Evolutionary conservation across 192 early-diverging fungal species (phyloP).

Genomic region (Pecoramyces ruminantium): DNA sequence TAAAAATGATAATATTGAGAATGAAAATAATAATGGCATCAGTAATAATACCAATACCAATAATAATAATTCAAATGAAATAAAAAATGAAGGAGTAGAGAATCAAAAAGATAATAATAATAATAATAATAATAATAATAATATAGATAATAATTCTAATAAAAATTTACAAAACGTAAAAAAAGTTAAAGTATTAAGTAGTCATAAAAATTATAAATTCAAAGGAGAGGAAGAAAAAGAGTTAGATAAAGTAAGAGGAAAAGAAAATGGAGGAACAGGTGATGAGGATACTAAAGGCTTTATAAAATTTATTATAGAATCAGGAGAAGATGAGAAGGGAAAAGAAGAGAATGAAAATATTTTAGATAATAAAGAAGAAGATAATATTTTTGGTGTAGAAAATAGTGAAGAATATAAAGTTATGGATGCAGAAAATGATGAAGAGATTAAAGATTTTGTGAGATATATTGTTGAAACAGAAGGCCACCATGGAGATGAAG

Average conservation of each 20-base stretch:
- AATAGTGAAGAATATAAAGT: not conserved
- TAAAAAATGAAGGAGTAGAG: no score
- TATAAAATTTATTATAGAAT: not conserved
- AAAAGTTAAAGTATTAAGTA: no score
- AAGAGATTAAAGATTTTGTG: not conserved
- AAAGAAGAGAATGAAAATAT: not conserved
- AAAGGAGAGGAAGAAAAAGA: not conserved
- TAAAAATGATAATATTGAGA: no score
- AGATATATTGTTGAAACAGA: not conserved
- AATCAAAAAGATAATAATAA: no score
- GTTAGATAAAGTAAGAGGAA: not conserved
- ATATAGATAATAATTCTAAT: no score
- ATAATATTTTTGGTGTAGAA: not conserved
- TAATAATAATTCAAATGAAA: no score
- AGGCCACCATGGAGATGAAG: not conserved
- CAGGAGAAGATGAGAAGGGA: not conserved
- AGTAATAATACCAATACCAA: no score
- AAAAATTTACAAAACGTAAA: no score
- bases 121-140: no score
- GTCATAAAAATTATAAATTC: no score
- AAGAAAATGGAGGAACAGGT: not conserved
- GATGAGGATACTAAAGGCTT: not conserved
- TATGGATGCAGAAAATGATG: not conserved
- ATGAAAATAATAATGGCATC: no score
- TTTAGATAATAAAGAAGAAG: no score